A percentile compares a stretch with the other conserved stretches of the same genome.
Conservation (phyloP, 208 protist species). For the Willaertia magna region DNA sequence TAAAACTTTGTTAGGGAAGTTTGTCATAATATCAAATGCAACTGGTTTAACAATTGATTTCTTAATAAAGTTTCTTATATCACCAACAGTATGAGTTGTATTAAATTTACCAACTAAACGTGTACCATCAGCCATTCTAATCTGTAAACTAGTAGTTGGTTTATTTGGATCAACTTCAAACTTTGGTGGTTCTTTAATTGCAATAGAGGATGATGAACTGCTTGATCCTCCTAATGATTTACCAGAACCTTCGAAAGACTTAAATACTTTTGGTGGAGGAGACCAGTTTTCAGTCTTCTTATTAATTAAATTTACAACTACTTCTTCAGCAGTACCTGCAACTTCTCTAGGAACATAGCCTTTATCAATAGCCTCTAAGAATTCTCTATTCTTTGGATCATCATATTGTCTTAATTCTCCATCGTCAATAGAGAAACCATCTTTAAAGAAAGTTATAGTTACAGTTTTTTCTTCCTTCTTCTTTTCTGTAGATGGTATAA, state of each 20-base stretch:
- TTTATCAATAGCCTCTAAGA: background rate
- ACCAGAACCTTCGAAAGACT: conserved; percentile 8
- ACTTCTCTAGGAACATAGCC: conserved; percentile 14
- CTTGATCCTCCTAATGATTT: background rate
- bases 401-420: background rate
- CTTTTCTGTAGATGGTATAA: background rate
- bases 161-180: background rate
- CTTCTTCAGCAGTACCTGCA: background rate
- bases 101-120: conserved; percentile 9
- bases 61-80: background rate
- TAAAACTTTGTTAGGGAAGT: conserved; percentile 10
- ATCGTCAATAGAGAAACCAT: conserved; percentile 20
- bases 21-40: background rate
- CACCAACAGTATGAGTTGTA: background rate
- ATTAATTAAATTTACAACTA: background rate
- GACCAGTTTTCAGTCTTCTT: conserved; percentile 2
- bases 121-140: conserved; percentile 9
- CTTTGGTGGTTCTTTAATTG: background rate
- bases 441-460: background rate
- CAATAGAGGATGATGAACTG: background rate
- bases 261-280: background rate
- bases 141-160: background rate
- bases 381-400: conserved; percentile 9
- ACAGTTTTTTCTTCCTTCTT: background rate
- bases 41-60: background rate